Evolutionary conservation across 140 eudicot genomes (phyloP), one percentile per base, ranked within the genome.

Genomic region (Senecio squalidus): DNA sequence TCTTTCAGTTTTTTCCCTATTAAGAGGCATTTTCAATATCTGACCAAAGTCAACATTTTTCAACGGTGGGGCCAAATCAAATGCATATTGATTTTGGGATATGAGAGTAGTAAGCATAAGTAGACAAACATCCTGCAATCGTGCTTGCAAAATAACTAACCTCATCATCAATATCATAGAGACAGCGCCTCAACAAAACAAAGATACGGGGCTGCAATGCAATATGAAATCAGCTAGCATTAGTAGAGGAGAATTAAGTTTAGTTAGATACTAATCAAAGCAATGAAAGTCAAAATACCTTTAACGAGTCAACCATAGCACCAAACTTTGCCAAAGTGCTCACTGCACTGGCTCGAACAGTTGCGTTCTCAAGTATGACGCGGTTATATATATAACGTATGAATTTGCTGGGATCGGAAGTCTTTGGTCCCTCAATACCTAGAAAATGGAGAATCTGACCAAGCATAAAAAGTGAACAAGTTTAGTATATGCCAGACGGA

Each of bases 311-410:
- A 25, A 87, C 89, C 82, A 77, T 58, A 15, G 95, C 95, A 69
- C 96, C 96, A 84, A 92, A 92, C 75, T 87, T 92, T 5, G 98
- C 96, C 80, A 92, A 77, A 28, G 98, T 92, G 71, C 92, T 84
- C 46, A 92, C 98, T 53, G 98, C 98, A 71, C 89, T 76, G 26
- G 98, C 98, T 30, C 98, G 75, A 48, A 92, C 96, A 60, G 98
- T 86, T 51, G 98, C 95, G 63, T 92, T 92, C 80, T 92, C 98
- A 60, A 92, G 96, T 55, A 92, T 92, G 64, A 92, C 94, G 11
- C 98, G 85, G 57, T 92, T 92, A 64, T 92, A 87, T 43, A 92
- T 87, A 69, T 92, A 92, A 10, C 98, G 79, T 60, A 92, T 92
- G 66, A 73, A 92, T 70, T 92, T 92, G 74, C 95, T 92, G 7